Evolutionary conservation across 148 eudicot genomes (phyloP).

Genomic region (Fagopyrum homotropicum): DNA sequence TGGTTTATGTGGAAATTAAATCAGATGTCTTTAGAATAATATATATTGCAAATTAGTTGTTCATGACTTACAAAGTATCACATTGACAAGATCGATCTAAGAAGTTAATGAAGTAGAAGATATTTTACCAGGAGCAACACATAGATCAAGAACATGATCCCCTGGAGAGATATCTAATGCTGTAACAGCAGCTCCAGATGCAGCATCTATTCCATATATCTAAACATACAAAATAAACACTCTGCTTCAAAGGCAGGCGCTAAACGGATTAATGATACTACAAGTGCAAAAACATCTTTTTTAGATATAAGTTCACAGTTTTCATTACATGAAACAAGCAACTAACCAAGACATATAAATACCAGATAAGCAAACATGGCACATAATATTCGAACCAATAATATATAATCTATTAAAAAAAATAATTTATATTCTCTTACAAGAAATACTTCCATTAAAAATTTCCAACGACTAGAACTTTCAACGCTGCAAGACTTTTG

Average conservation of each 20-base stretch:
- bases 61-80: background rate
- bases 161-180: constrained; percentile 57
- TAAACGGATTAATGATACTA: background rate
- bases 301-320: background rate
- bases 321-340: background rate
- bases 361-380: background rate
- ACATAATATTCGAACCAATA: background rate
- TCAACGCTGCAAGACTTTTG: no score
- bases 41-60: background rate
- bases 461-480: no score
- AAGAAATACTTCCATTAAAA: background rate
- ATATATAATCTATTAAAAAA: no score
- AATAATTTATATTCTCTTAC: no score
- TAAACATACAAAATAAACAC: constrained; percentile 11
- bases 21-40: background rate
- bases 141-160: constrained; percentile 90
- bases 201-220: constrained; percentile 97
- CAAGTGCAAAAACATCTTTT: background rate
- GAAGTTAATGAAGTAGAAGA: background rate
- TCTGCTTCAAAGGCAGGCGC: background rate
- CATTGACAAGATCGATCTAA: background rate
- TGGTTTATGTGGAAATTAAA: background rate
- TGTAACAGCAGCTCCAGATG: constrained; percentile 94
- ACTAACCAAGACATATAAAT: background rate
- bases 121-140: constrained; percentile 87